Conservation (phyloP, 2,329 filamentous ascomycete genomes). For the Colletotrichum sp. region DNA sequence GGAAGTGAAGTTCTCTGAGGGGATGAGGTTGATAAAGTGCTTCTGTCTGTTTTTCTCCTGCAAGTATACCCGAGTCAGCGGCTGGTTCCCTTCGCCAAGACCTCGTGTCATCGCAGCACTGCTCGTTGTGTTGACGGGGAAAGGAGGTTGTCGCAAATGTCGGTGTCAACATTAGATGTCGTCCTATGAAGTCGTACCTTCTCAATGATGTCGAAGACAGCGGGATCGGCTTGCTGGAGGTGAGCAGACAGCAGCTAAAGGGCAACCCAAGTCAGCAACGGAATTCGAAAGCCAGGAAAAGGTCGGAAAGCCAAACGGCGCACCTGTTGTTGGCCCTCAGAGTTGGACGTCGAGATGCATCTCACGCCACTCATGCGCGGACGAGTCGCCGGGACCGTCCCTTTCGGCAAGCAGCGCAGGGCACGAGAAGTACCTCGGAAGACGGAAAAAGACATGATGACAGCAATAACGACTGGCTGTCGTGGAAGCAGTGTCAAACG, state of each 20-base stretch:
- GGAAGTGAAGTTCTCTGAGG: constrained; percentile 94
- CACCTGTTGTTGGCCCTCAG: constrained; percentile 67
- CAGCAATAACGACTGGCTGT: background rate
- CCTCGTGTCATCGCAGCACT: background rate
- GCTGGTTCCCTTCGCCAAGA: background rate
- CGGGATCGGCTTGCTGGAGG: constrained; percentile 84
- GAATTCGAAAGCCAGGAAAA: background rate
- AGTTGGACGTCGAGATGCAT: constrained; percentile 49
- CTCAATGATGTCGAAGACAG: constrained; percentile 87
- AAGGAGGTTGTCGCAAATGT: background rate
- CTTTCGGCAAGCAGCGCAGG: constrained; percentile 46
- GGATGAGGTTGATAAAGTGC: constrained; percentile 97
- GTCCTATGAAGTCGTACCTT: constrained; percentile 63
- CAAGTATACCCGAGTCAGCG: constrained; percentile 9
- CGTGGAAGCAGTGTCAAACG: background rate
- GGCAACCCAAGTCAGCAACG: background rate
- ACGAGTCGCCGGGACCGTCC: constrained; percentile 24
- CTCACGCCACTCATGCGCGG: constrained; percentile 28
- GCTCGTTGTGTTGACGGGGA: background rate
- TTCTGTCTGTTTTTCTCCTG: constrained; percentile 96
- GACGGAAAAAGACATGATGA: constrained; percentile 51
- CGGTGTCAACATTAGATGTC: background rate
- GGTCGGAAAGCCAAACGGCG: constrained; percentile 21
- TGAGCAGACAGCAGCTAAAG: constrained; percentile 77
- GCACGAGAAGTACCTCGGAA: constrained; percentile 55